Base-by-base conservation (phyloP, 352 stramenopile species). In the Globisporangium apiculatum region DNA sequence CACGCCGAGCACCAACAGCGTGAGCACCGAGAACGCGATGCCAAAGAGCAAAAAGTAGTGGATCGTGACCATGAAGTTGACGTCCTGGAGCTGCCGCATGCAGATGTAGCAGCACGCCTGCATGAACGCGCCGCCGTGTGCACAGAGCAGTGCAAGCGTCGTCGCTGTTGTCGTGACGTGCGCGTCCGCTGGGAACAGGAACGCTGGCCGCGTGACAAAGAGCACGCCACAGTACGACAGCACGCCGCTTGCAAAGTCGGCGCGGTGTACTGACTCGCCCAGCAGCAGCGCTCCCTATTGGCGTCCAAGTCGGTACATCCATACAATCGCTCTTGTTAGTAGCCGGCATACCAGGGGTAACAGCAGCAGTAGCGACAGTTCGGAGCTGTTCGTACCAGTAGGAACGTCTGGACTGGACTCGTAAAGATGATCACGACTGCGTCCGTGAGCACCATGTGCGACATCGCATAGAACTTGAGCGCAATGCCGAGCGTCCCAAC, bases 381-480 rank as follows among this genome's bases (percentile, higher is more conserved):
- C 24, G 24, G 24, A 31, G 24, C 45, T 15, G 5, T 4, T 24
- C 55, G 18, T 60, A 76, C 72, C 43, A 90, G 55, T 18, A 88
- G 50, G 51, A 88, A 87, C 3, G 77, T 87, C 51, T 79, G 68
- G 15, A 86, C 73, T 1, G 80, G 80, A 10, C 64, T 82, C 12
- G 75, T 85, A 38, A 87, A 84, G 41, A 87, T 79, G 62, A 90
- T 76, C 7, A 86, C 77, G 12, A 73, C 73, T 14, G 78, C 80
- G 52, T 90, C 80, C 0, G 80, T 81, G 24, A 90, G 66, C 17
- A 87, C 78, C 80, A 90, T 90, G 57, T 88, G 71, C 6, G 77
- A 75, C 49, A 88, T 69, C 1, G 77, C 72, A 49, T 86, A 90
- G 56, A 85, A 87, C 12, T 66, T 60, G 40, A 88, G 62, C 12